phyloP scores from a whole-genome alignment of 2,329 filamentous ascomycete genomes.

The Amesomyces nigricolor region DNA sequence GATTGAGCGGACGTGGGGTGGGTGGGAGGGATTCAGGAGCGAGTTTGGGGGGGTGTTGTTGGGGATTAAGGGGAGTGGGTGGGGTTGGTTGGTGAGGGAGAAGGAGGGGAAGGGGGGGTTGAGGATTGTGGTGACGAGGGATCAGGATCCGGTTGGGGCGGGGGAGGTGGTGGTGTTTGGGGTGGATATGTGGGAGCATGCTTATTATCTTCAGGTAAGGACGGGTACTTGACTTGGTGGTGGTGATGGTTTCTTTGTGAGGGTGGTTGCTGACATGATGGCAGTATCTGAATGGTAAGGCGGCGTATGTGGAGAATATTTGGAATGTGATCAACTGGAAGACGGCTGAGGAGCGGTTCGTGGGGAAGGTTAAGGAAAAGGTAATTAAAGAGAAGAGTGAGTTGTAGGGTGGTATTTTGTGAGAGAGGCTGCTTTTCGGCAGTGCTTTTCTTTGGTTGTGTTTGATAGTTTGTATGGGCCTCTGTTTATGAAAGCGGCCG shows the following conservation, averaged over 20 bases:
- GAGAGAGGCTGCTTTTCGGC: too few species aligned
- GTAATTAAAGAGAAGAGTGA: constrained; percentile 34
- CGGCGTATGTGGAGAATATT: constrained; percentile 68
- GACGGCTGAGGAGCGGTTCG: constrained; percentile 58
- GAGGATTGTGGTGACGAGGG: constrained; percentile 73
- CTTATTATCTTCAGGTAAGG: constrained; percentile 72
- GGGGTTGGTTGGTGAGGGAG: constrained; percentile 78
- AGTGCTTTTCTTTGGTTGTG: too few species aligned
- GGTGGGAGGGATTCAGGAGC: constrained; percentile 58
- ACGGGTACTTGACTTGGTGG: constrained; percentile 19
- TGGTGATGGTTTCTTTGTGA: not conserved
- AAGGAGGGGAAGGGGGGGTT: constrained; percentile 45
- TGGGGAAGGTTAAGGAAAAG: constrained; percentile 32
- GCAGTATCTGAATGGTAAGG: constrained; percentile 71
- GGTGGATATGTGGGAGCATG: constrained; percentile 91
- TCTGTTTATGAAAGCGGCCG: too few species aligned
- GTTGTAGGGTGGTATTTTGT: not conserved
- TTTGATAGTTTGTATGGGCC: too few species aligned
- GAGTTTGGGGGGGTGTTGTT: constrained; percentile 62
- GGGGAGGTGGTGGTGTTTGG: constrained; percentile 66
- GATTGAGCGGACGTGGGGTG: constrained; percentile 63
- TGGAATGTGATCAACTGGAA: constrained; percentile 79
- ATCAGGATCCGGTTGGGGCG: constrained; percentile 70
- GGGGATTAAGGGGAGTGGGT: constrained; percentile 75
- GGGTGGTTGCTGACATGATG: constrained; percentile 10